These are phyloP conservation scores for Orychophragmus violaceus DNA, from an alignment of 345 rosid genomes.

Conservation along the genomic window DNA sequence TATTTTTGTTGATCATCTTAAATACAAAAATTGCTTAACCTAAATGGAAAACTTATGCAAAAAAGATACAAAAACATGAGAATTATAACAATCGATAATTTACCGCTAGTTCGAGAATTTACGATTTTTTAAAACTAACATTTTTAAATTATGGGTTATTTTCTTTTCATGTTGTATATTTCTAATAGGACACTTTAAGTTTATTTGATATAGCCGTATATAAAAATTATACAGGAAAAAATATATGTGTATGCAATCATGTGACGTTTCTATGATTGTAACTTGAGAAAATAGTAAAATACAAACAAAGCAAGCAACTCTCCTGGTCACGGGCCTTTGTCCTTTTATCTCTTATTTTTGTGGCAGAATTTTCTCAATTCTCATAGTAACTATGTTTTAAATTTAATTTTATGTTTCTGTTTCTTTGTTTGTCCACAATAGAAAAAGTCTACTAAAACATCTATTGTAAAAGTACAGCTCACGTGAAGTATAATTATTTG, in stretches of 20 bases:
- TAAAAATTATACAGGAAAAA: not conserved
- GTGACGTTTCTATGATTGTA: slow-evolving; percentile 10
- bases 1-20: too few relatives aligned
- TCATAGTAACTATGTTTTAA: slow-evolving; percentile 1
- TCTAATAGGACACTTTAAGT: not conserved
- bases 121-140: too few relatives aligned
- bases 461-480: not conserved
- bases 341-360: slow-evolving; percentile 6
- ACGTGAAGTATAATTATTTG: not conserved
- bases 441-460: not conserved
- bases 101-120: too few relatives aligned
- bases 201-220: not conserved
- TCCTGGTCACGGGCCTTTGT: slow-evolving; percentile 28
- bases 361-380: slow-evolving; percentile 9
- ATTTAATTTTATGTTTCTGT: not conserved
- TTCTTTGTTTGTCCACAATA: not conserved
- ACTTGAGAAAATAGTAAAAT: slow-evolving; percentile 16
- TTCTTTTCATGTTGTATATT: not conserved
- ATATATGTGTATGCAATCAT: not conserved
- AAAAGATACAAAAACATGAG: too few relatives aligned
- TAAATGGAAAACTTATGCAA: too few relatives aligned
- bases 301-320: slow-evolving; percentile 19
- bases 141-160: not conserved
- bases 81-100: too few relatives aligned
- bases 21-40: too few relatives aligned